Base-by-base conservation (phyloP, 176 grass and related monocot genomes). In the Thinopyrum elongatum region DNA sequence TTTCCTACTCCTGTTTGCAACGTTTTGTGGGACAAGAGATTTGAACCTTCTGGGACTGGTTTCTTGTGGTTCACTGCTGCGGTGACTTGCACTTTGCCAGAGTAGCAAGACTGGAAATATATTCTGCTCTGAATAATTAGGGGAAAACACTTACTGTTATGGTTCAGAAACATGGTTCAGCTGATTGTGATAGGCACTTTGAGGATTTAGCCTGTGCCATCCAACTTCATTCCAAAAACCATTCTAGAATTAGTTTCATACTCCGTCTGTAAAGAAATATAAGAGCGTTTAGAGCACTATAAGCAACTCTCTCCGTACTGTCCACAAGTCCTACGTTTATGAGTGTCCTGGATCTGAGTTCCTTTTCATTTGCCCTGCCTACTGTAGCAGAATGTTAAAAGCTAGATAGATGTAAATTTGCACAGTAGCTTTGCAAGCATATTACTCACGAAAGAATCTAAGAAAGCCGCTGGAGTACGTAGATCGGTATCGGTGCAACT, bases 61-160 rank as follows among this genome's bases (percentile, higher is more conserved):
- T 86, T n/a, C 38, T 22, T 4, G 5, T 44, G 13, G 10, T 74
- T 57, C 26, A 65, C 13, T 30, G 14, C 49, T 79, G 11, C 16
- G 9, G 21, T 15, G n/a, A 7, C 30, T 66, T 69, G 65, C 9
- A 22, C 23, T 74, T 74, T 47, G 39, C 14, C 29, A 49, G 8
- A 33, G 49, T 21, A n/a, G 39, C 25, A 33, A 86, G 16, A 57
- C 70, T 4, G 75, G 46, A 83, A 83, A 67, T 3, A 80, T 79
- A 42, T 15, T 10, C 28, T 74, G 10, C 42, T 47, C 74, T 72
- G n/a, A 30, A 88, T 35, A 35, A 51, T 30, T 49, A 51, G 16
- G 8, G n/a, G 11, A 53, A 51, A 51, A 30, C 10, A 34, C 13
- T 16, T 53, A 2, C 10, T 79, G 28, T 25, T 69, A 11, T 34